A percentile compares a stretch with the other conserved stretches of the same genome.
Conservation (phyloP, 345 rosid genomes). For the Eucalyptus coolabah region DNA sequence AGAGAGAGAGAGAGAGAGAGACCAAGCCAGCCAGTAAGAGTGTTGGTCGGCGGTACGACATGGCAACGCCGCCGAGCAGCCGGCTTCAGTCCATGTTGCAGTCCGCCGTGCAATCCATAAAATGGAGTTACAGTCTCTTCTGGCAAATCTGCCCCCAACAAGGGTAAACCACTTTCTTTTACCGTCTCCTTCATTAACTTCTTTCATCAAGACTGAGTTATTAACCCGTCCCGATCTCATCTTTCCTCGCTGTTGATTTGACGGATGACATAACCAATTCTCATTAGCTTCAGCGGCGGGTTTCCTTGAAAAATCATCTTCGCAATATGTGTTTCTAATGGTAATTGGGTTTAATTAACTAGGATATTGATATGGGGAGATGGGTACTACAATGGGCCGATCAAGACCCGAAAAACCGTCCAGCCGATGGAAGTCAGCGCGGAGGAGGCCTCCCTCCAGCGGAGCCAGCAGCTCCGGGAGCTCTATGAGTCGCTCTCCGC, state of each 20-base stretch:
- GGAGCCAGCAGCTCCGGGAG: slow-evolving; percentile 94
- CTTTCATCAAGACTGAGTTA: neutral
- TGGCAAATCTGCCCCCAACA: slow-evolving; percentile 95
- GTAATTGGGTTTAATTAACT: neutral
- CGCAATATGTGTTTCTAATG: neutral
- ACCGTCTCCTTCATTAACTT: neutral
- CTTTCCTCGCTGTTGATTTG: neutral
- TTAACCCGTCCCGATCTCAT: neutral
- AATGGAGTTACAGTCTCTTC: slow-evolving; percentile 90
- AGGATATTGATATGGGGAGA: slow-evolving; percentile 86
- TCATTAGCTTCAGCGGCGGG: neutral
- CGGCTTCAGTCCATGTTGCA: slow-evolving; percentile 64
- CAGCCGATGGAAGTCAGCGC: slow-evolving; percentile 85
- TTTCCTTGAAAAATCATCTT: neutral
- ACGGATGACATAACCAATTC: neutral
- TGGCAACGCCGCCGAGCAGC: slow-evolving; percentile 42
- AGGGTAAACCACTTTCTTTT: slow-evolving; percentile 32
- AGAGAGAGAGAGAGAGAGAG: neutral
- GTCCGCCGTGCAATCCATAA: slow-evolving; percentile 81
- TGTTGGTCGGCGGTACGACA: neutral
- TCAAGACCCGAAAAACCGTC: slow-evolving; percentile 93
- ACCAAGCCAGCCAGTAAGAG: neutral
- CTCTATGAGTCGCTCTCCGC: slow-evolving; percentile 76
- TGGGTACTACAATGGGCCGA: slow-evolving; percentile 95
- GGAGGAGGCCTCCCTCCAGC: slow-evolving; percentile 83